Conservation (phyloP, 2,329 filamentous ascomycete species). For the Drechslera avenae region DNA sequence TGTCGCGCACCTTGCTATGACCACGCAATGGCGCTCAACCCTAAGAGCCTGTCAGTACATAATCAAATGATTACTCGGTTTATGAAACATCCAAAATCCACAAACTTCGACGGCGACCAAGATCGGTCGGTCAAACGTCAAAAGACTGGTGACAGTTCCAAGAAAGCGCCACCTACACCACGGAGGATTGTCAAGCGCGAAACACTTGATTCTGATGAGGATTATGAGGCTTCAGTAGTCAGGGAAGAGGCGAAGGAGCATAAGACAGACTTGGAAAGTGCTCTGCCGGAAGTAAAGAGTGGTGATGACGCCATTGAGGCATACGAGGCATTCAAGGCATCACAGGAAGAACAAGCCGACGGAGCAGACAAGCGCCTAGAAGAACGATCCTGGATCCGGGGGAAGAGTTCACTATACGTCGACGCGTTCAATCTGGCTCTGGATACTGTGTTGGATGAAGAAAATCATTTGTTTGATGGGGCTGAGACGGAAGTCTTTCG, state of each 20-base stretch:
- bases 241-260: conserved; percentile 35
- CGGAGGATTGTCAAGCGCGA: conserved; percentile 36
- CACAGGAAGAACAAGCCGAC: conserved; percentile 52
- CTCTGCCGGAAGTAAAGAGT: conserved; percentile 67
- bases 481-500: conserved; percentile 78
- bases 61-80: conserved; percentile 55
- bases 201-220: conserved; percentile 49
- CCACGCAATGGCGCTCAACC: conserved; percentile 45
- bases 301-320: conserved; percentile 76
- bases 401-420: conserved; percentile 89
- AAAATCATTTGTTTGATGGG: conserved; percentile 83
- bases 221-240: conserved; percentile 44
- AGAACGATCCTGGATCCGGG: conserved; percentile 70
- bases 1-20: conserved; percentile 6
- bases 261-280: conserved; percentile 72
- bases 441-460: conserved; percentile 86
- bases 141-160: conserved; percentile 33
- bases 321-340: conserved; percentile 73
- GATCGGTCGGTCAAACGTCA: conserved; percentile 53
- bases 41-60: conserved; percentile 51
- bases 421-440: conserved; percentile 95
- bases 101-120: conserved; percentile 49
- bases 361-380: conserved; percentile 58
- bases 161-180: conserved; percentile 26
- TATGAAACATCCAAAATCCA: conserved; percentile 53